These are phyloP conservation scores for Hypoxylon perforatum DNA, from an alignment of 495 filamentous ascomycete genomes.

Conservation along the genomic window DNA sequence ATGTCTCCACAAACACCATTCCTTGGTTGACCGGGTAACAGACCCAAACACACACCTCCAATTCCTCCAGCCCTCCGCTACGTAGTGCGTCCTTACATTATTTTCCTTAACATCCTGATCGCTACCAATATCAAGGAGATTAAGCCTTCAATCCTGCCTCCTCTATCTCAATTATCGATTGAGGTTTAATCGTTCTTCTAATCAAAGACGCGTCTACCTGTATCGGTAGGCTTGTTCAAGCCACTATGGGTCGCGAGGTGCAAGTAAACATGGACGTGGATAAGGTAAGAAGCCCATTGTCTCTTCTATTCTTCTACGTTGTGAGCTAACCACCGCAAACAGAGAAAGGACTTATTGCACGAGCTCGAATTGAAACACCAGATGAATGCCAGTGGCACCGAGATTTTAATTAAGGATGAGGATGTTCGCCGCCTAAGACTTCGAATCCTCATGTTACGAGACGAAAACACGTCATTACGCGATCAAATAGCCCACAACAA, in stretches of 20 bases:
- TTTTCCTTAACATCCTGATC: not conserved
- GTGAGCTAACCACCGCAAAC: constrained; percentile 20
- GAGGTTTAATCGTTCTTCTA: not conserved
- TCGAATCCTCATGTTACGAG: constrained; percentile 72
- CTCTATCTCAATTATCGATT: not conserved
- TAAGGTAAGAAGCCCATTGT: constrained; percentile 44
- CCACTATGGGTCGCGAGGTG: constrained; percentile 40
- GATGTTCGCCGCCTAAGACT: constrained; percentile 71
- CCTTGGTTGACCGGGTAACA: constrained; percentile 48
- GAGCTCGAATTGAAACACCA: constrained; percentile 75
- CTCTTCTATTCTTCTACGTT: not conserved
- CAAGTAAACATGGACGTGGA: constrained; percentile 55
- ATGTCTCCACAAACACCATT: constrained; percentile 7
- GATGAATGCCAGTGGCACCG: constrained; percentile 64
- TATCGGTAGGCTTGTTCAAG: constrained; percentile 41
- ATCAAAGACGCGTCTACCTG: constrained; percentile 33
- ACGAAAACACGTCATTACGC: constrained; percentile 67
- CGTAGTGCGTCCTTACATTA: constrained; percentile 9
- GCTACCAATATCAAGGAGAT: constrained; percentile 1
- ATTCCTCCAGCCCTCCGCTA: constrained; percentile 23
- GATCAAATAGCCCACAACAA: constrained; percentile 58
- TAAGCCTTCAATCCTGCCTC: not conserved
- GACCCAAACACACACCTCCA: constrained; percentile 28
- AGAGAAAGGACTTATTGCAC: constrained; percentile 53
- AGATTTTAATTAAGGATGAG: constrained; percentile 74